phyloP scores from a whole-genome alignment of 225 moss, liverwort and hornwort genomes.

The Ulota crispa region DNA sequence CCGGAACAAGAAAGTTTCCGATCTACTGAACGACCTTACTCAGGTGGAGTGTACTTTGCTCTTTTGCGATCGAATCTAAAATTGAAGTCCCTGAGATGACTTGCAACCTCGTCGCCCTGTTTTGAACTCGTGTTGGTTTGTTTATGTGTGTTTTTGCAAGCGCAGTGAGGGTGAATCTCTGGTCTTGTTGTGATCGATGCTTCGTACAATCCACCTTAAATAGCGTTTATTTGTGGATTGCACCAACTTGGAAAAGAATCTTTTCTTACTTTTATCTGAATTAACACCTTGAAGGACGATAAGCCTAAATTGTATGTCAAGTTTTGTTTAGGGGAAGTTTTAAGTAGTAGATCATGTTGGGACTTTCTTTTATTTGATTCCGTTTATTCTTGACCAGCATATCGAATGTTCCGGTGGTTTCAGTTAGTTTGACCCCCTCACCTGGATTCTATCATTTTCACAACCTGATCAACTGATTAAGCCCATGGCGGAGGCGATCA shows the following conservation, averaged over 20 bases:
- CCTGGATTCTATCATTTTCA: neutral
- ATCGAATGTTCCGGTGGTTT: neutral
- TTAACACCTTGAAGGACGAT: neutral
- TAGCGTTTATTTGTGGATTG: neutral
- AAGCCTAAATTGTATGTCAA: neutral
- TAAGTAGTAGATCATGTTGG: neutral
- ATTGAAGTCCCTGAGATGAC: neutral
- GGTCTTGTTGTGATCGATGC: neutral
- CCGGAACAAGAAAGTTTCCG: slow-evolving; percentile 44
- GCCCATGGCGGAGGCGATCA: neutral
- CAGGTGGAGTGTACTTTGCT: slow-evolving; percentile 22
- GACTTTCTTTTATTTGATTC: neutral
- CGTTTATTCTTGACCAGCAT: neutral
- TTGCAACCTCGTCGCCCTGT: neutral
- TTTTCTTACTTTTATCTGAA: neutral
- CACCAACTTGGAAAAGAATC: neutral
- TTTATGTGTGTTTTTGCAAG: neutral
- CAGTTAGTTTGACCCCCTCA: neutral
- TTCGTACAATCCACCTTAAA: neutral
- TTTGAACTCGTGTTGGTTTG: neutral
- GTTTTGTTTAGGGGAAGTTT: neutral
- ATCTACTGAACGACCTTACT: slow-evolving; percentile 46
- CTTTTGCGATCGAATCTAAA: neutral
- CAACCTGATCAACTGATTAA: neutral
- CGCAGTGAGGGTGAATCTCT: neutral